Percentiles rank a stretch among this genome's conserved stretches.
Conservation (phyloP, 306 rosid species). For the Echinosophora koreensis region DNA sequence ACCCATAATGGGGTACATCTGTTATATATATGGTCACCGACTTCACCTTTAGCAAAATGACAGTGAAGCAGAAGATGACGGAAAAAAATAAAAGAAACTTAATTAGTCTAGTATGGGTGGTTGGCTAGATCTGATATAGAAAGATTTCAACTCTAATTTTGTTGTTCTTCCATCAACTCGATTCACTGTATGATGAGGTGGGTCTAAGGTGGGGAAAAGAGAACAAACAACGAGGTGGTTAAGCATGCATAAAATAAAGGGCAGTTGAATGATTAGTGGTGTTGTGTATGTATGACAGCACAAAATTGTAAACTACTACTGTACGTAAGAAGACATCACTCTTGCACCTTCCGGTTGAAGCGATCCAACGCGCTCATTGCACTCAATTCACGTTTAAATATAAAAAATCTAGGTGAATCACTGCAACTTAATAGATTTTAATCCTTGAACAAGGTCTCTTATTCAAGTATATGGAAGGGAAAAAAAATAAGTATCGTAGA, state of each 20-base stretch:
- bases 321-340: not conserved
- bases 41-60: conserved; percentile 37
- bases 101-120: conserved; percentile 19
- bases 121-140: conserved; percentile 29
- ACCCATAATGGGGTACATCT: conserved; percentile 35
- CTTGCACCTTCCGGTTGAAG: not conserved
- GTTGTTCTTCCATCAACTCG: not conserved
- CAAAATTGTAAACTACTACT: conserved; percentile 12
- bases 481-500: no score
- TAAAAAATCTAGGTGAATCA: not conserved
- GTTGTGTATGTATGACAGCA: conserved; percentile 30
- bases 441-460: no score
- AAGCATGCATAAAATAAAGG: conserved; percentile 32
- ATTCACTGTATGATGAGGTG: conserved; percentile 19
- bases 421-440: not conserved
- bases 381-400: not conserved
- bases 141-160: conserved; percentile 7
- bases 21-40: conserved; percentile 35
- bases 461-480: no score
- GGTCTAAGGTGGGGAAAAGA: conserved; percentile 14
- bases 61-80: conserved; percentile 19
- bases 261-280: conserved; percentile 42
- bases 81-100: not conserved
- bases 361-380: not conserved
- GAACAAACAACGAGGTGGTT: conserved; percentile 34